Evolutionary conservation across 2,329 filamentous ascomycete species (phyloP).

Genomic region (Fusarium tupiense): DNA sequence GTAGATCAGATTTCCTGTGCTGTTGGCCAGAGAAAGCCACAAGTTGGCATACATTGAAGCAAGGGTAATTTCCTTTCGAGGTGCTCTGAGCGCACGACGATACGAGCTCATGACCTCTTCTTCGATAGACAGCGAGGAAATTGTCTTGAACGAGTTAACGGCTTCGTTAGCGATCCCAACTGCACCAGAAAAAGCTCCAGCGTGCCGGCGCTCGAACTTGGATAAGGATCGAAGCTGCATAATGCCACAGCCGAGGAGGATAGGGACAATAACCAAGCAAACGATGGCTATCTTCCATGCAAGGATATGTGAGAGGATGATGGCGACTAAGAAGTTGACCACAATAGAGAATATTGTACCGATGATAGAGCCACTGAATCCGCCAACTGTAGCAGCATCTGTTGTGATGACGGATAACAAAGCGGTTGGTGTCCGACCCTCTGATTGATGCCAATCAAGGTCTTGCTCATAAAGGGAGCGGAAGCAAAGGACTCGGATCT

Average conservation of each 20-base stretch:
- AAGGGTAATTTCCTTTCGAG: slow-evolving; percentile 64
- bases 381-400: slow-evolving; percentile 73
- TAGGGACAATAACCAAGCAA: slow-evolving; percentile 73
- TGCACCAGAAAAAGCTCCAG: slow-evolving; percentile 71
- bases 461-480: slow-evolving; percentile 73
- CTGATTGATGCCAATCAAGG: slow-evolving; percentile 76
- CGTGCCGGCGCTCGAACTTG: slow-evolving; percentile 70
- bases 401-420: slow-evolving; percentile 75
- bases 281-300: slow-evolving; percentile 82
- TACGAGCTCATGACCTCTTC: slow-evolving; percentile 63
- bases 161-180: slow-evolving; percentile 74
- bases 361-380: slow-evolving; percentile 75
- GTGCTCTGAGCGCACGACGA: slow-evolving; percentile 58
- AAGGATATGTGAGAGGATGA: slow-evolving; percentile 75
- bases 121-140: slow-evolving; percentile 65
- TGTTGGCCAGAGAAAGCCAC: slow-evolving; percentile 69
- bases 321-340: slow-evolving; percentile 74
- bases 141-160: slow-evolving; percentile 71
- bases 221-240: slow-evolving; percentile 73
- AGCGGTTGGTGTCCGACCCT: slow-evolving; percentile 67
- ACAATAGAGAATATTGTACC: slow-evolving; percentile 74
- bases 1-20: slow-evolving; percentile 73
- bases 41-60: slow-evolving; percentile 63
- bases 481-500: slow-evolving; percentile 70
- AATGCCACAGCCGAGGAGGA: slow-evolving; percentile 74